phyloP scores from a whole-genome alignment of 192 early-diverging fungal genomes.

The Backusella morwellensis region DNA sequence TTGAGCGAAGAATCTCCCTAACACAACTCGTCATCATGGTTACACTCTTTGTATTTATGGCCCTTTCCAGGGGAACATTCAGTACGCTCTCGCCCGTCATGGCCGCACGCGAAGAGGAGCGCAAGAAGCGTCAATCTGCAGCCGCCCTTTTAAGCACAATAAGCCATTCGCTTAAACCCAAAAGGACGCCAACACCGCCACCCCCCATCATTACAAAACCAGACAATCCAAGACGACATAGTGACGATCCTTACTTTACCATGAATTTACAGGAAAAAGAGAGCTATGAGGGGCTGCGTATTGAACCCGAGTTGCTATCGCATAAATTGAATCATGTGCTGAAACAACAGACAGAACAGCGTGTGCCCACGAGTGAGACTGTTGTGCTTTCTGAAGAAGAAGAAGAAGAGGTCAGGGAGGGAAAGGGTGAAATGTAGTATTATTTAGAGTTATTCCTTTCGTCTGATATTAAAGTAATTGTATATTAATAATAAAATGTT shows the following conservation, averaged over 20 bases:
- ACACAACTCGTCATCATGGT: conserved; percentile 35
- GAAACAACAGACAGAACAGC: not conserved
- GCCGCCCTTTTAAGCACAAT: not conserved
- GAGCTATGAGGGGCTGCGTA: not conserved
- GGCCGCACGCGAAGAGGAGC: conserved; percentile 32
- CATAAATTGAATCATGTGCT: not conserved
- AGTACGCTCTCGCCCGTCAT: conserved; percentile 35
- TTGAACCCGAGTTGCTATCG: not conserved
- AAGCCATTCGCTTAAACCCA: not conserved
- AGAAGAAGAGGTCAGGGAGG: not conserved
- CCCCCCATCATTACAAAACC: not conserved
- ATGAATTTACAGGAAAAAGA: not conserved
- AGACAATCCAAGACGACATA: not conserved
- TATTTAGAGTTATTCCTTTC: not conserved
- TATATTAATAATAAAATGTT: not conserved
- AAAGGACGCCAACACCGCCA: not conserved
- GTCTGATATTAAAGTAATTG: not conserved
- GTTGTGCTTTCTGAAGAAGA: not conserved
- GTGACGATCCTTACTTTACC: not conserved
- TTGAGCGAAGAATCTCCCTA: conserved; percentile 44
- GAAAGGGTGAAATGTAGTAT: not conserved
- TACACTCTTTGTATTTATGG: conserved; percentile 36
- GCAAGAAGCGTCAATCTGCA: conserved; percentile 27
- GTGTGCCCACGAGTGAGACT: not conserved
- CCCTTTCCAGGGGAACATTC: conserved; percentile 42